These are phyloP conservation scores for Avena insularis DNA, from an alignment of 176 grass and related monocot species.

Conservation along the genomic window DNA sequence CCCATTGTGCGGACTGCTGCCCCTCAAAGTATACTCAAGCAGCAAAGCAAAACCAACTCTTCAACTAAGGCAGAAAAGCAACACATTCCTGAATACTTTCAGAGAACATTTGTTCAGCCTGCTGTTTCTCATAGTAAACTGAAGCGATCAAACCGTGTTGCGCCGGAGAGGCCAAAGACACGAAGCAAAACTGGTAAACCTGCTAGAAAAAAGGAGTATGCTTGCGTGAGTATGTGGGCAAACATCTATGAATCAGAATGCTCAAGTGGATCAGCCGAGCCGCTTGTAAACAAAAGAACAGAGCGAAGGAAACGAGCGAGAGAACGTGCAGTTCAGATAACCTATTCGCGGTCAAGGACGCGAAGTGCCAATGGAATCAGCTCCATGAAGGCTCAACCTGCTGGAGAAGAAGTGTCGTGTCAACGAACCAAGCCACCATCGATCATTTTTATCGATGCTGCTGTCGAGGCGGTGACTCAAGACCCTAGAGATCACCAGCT, in stretches of 20 bases:
- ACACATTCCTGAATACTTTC: background rate
- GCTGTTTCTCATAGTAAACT: background rate
- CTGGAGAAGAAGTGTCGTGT: background rate
- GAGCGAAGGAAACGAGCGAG: constrained; percentile 55
- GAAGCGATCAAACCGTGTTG: constrained; percentile 11
- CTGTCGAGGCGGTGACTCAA: background rate
- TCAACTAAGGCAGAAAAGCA: constrained; percentile 22
- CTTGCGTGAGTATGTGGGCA: constrained; percentile 56
- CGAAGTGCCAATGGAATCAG: background rate
- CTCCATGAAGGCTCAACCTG: constrained; percentile 5
- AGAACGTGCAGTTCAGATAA: constrained; percentile 21
- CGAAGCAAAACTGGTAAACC: too few species aligned
- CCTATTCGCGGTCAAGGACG: constrained; percentile 45
- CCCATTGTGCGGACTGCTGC: background rate
- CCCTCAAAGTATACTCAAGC: constrained; percentile 4
- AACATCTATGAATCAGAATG: constrained; percentile 65
- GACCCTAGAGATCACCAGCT: background rate
- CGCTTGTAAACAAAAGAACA: constrained; percentile 76
- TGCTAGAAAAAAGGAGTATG: constrained; percentile 36
- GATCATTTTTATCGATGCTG: background rate
- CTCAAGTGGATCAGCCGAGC: constrained; percentile 58
- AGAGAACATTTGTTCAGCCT: background rate
- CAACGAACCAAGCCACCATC: background rate
- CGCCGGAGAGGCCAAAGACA: constrained; percentile 7
- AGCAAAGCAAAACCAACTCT: background rate